Evolutionary conservation across 177 flowering plant genomes (phyloP), one percentile per base, ranked within the genome.

Genomic region (Vitis hybrid): DNA sequence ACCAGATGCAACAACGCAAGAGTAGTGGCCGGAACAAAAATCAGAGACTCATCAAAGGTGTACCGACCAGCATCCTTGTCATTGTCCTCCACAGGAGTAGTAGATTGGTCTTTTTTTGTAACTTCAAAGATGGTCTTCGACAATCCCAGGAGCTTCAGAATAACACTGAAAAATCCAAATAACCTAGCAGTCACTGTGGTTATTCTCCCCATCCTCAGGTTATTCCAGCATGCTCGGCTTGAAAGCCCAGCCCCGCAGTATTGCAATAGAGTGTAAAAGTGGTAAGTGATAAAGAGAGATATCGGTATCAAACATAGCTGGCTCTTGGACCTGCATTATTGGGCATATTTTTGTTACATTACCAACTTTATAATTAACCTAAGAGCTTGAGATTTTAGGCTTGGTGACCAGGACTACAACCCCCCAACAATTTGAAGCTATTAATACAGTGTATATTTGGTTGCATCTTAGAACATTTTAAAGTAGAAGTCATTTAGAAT

Each of bases 91-190:
- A 17, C 51, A 11, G 67, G 13, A 32, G 6, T 32, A 48, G 71
- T 23, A 23, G 26, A 51, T 30, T 79, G 66, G 7, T 79, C 84
- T 54, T 90, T 90, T 11, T 17, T 63, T 8, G 95, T 90, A 2
- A 90, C 72, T 56, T 81, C 85, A 65, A 90, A 90, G 3, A 79
- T 73, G 1, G 84, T 82, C 11, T 88, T 84, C 0, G 90, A 83
- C 57, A 90, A 6, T 2, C 90, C 81, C 3, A 85, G 14, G 2
- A 88, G 70, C 81, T 88, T 85, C 13, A 79, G 72, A 1, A 74
- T 2, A 3, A 70, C 76, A 45, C 73, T 69, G 6, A 76, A 8
- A 18, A 70, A 5, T 4, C 86, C 87, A 66, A 82, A 86, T 4
- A 83, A 39, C 78, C 80, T 73, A n/a, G 87, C 74, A 13, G 76